phyloP scores from a whole-genome alignment of 2,329 filamentous ascomycete species.

The Hypoxylon sp. region DNA sequence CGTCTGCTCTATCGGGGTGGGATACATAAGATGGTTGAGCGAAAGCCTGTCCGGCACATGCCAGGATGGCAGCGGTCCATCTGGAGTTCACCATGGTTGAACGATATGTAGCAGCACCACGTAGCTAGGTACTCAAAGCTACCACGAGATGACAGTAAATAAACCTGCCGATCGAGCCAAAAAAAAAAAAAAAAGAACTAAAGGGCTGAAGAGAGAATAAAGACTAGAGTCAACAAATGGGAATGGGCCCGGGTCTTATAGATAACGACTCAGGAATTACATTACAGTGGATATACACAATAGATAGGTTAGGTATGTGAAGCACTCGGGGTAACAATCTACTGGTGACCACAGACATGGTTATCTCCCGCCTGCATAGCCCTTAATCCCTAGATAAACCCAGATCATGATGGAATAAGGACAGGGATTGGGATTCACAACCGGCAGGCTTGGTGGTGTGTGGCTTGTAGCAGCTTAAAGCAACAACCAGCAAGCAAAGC shows the following conservation, averaged over 20 bases:
- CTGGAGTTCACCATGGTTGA: conserved; percentile 41
- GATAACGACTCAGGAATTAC: conserved; percentile 7
- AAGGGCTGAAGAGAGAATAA: conserved; percentile 19
- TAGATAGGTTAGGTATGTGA: conserved; percentile 21
- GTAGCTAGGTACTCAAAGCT: conserved; percentile 23
- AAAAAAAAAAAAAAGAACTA: conserved; percentile 2
- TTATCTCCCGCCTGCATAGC: conserved; percentile 20
- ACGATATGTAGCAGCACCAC: conserved; percentile 15
- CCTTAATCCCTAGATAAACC: conserved; percentile 14
- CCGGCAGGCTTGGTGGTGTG: conserved; percentile 11
- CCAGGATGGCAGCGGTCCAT: conserved; percentile 34
- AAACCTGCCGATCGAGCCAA: conserved; percentile 23
- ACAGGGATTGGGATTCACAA: too few relatives aligned
- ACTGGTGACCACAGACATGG: conserved; percentile 10
- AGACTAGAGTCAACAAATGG: conserved; percentile 10
- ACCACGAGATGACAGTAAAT: conserved; percentile 21
- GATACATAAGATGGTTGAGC: conserved; percentile 42
- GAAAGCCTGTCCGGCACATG: conserved; percentile 34
- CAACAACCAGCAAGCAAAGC: too few relatives aligned
- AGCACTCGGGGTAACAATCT: conserved; percentile 13
- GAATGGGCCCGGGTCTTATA: conserved; percentile 30
- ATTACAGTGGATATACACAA: too few relatives aligned
- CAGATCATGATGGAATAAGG: conserved; percentile 21
- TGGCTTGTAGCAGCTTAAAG: conserved; percentile 28
- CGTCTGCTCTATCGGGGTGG: conserved; percentile 58